These are phyloP conservation scores for Botryotinia calthae DNA, from an alignment of 2,329 filamentous ascomycete genomes.

Conservation along the genomic window DNA sequence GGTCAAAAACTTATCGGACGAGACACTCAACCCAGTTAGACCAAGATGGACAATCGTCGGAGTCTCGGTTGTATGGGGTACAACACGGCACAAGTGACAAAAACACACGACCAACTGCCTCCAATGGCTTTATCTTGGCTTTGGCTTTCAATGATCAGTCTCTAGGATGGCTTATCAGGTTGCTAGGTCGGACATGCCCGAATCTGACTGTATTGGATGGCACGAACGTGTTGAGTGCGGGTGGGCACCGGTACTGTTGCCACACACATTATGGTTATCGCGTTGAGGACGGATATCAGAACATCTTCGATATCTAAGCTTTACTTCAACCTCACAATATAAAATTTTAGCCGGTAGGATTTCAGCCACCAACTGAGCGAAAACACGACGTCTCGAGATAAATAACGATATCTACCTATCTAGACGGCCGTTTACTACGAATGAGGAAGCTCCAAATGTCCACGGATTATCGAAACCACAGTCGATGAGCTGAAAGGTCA, in stretches of 20 bases:
- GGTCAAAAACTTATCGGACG: neutral
- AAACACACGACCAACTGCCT: neutral
- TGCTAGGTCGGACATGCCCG: conserved; percentile 1
- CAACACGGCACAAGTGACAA: neutral
- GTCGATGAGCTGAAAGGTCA: neutral
- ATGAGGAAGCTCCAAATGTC: neutral
- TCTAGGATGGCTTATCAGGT: conserved; percentile 9
- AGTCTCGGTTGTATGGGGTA: neutral
- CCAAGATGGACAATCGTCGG: neutral
- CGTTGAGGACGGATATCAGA: neutral
- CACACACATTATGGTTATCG: neutral
- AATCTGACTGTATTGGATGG: neutral
- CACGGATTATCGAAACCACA: neutral
- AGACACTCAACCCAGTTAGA: neutral
- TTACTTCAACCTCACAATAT: neutral
- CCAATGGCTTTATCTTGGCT: neutral
- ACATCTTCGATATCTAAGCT: neutral
- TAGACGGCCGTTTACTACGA: neutral
- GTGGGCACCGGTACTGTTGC: neutral
- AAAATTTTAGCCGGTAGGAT: neutral
- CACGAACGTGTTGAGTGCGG: neutral
- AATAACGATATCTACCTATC: neutral
- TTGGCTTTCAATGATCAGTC: neutral
- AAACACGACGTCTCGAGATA: neutral
- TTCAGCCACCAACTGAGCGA: neutral